Evolutionary conservation across 495 filamentous ascomycete genomes (phyloP).

Genomic region (Aspergillus carlsbadensis): DNA sequence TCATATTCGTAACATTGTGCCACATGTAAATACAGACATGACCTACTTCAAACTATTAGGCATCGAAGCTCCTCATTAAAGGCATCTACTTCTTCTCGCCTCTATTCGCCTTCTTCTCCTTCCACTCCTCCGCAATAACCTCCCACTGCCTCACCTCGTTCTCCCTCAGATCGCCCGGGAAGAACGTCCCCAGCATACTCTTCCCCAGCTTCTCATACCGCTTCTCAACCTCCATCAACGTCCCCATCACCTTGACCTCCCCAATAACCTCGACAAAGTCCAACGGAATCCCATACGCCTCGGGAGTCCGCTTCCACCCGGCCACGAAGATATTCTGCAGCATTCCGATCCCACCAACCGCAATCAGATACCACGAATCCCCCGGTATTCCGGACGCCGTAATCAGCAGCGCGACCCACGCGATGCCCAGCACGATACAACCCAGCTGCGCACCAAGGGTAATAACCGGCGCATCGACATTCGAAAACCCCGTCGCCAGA

Average conservation of each 20-base stretch:
- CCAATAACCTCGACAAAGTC: slow-evolving; percentile 23
- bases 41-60: too few species aligned
- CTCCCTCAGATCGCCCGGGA: slow-evolving; percentile 25
- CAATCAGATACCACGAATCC: slow-evolving; percentile 45
- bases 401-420: slow-evolving; percentile 44
- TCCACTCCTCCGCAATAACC: slow-evolving; percentile 13
- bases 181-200: slow-evolving; percentile 32
- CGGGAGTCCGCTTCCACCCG: slow-evolving; percentile 27
- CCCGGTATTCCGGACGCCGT: slow-evolving; percentile 29
- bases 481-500: slow-evolving; percentile 32
- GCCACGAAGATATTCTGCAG: slow-evolving; percentile 45
- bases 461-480: slow-evolving; percentile 15
- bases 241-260: slow-evolving; percentile 33
- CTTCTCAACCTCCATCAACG: slow-evolving; percentile 29
- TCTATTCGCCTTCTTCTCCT: not conserved
- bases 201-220: slow-evolving; percentile 28
- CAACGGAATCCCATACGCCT: slow-evolving; percentile 29
- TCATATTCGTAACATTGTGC: too few species aligned
- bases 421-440: slow-evolving; percentile 22
- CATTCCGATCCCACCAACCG: slow-evolving; percentile 44
- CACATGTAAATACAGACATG: too few species aligned
- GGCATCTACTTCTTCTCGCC: not conserved
- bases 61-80: too few species aligned
- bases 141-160: slow-evolving; percentile 27
- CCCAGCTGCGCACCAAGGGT: slow-evolving; percentile 13